These are phyloP conservation scores for Penicillium sp. DNA, from an alignment of 2,329 filamentous ascomycete species.

Conservation along the genomic window DNA sequence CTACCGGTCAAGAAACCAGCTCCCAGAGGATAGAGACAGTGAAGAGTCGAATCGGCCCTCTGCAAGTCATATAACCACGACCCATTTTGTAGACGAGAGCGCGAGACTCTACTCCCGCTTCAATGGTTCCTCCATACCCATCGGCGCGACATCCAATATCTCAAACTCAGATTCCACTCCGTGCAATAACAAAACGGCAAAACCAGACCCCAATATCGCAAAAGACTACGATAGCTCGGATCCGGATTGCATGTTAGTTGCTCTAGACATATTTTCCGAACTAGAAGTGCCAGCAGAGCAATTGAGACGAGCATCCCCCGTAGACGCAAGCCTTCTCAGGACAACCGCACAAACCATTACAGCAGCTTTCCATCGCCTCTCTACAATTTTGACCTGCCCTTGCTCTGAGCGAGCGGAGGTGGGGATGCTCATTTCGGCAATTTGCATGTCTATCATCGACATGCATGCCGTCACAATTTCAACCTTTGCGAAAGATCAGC, in stretches of 20 bases:
- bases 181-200: neutral
- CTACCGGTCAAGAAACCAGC: neutral
- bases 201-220: neutral
- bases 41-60: neutral
- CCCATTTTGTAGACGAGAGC: neutral
- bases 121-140: neutral
- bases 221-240: neutral
- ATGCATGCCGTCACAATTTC: neutral
- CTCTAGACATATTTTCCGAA: neutral
- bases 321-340: neutral
- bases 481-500: neutral
- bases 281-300: slow-evolving; percentile 1
- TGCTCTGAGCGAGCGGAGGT: slow-evolving; percentile 8
- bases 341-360: neutral
- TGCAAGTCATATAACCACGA: neutral
- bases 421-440: slow-evolving; percentile 5
- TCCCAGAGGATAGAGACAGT: neutral
- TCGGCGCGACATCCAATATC: neutral
- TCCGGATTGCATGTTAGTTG: neutral
- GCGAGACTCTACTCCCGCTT: neutral
- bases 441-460: slow-evolving; percentile 9
- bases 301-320: neutral
- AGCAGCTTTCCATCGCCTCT: slow-evolving; percentile 3
- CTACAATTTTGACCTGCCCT: slow-evolving; percentile 5
- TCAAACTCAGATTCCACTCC: neutral